A percentile compares a stretch with the other conserved stretches of the same genome.
These are phyloP conservation scores for Lachnellula arida DNA, from an alignment of 2,329 filamentous ascomycete species.

Conservation along the genomic window DNA sequence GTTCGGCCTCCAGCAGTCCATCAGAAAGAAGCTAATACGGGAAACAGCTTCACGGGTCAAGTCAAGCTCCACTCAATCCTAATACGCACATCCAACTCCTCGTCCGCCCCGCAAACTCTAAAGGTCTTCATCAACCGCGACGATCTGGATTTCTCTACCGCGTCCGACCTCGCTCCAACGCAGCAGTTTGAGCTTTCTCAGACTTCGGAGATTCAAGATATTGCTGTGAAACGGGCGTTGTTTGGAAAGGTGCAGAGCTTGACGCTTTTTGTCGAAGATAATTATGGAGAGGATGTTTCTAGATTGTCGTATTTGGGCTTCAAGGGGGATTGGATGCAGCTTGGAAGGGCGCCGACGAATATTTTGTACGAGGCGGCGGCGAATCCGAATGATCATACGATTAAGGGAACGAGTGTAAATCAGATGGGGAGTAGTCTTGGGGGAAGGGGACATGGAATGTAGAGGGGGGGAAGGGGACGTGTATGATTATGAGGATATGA, in stretches of 20 bases:
- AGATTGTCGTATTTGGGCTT: conserved; percentile 82
- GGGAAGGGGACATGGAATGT: conserved; percentile 20
- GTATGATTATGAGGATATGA: not conserved
- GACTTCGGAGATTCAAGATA: conserved; percentile 77
- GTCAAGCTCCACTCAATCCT: conserved; percentile 89
- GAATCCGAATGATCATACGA: conserved; percentile 80
- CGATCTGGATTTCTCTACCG: conserved; percentile 78
- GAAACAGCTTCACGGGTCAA: conserved; percentile 78
- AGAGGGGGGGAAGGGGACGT: not conserved
- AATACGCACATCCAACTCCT: conserved; percentile 69
- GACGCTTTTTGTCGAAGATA: conserved; percentile 86
- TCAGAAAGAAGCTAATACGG: not conserved
- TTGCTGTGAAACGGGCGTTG: conserved; percentile 79
- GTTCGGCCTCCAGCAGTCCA: not conserved
- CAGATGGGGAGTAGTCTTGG: conserved; percentile 53
- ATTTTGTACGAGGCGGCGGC: conserved; percentile 93
- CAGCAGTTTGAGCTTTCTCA: conserved; percentile 75
- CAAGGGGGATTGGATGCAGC: conserved; percentile 86
- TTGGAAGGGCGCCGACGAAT: conserved; percentile 76
- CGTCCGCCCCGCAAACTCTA: conserved; percentile 72
- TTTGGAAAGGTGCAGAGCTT: conserved; percentile 84
- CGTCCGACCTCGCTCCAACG: conserved; percentile 63
- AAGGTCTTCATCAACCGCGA: conserved; percentile 85
- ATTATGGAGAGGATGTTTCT: conserved; percentile 76
- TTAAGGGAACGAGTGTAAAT: conserved; percentile 53